These are phyloP conservation scores for Teunomyces pallodes DNA, from an alignment of 805 yeast genomes.

Conservation along the genomic window DNA sequence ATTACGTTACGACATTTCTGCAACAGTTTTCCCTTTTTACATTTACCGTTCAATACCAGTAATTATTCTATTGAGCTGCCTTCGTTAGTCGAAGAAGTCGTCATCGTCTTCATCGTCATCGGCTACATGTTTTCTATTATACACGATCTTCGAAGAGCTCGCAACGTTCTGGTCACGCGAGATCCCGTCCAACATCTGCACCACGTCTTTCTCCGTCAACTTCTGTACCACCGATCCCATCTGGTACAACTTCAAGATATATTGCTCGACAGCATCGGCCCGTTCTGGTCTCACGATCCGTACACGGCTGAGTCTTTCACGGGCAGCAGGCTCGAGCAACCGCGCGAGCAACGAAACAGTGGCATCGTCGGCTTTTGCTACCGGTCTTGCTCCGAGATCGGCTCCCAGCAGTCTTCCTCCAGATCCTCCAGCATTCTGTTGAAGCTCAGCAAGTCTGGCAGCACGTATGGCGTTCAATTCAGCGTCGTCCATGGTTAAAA, in stretches of 20 bases:
- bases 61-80: too few relatives aligned
- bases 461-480: constrained; percentile 89
- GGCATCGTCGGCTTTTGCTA: constrained; percentile 34
- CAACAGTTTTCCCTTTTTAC: neutral
- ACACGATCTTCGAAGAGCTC: constrained; percentile 63
- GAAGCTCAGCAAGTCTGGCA: constrained; percentile 86
- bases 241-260: constrained; percentile 66
- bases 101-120: constrained; percentile 11
- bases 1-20: too few relatives aligned
- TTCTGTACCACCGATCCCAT: constrained; percentile 75
- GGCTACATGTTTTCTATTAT: constrained; percentile 10
- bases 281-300: constrained; percentile 88
- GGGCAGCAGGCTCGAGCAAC: constrained; percentile 75
- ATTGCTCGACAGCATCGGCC: constrained; percentile 82
- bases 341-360: constrained; percentile 53
- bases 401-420: constrained; percentile 5
- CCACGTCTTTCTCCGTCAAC: constrained; percentile 78
- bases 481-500: constrained; percentile 66
- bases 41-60: neutral
- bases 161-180: constrained; percentile 66
- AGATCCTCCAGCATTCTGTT: constrained; percentile 47
- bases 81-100: constrained; percentile 12
- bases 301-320: constrained; percentile 84
- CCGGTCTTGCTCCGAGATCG: constrained; percentile 9
- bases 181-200: constrained; percentile 76